Base-by-base conservation (phyloP, 352 stramenopile genomes). In the Peronospora belbahrii region DNA sequence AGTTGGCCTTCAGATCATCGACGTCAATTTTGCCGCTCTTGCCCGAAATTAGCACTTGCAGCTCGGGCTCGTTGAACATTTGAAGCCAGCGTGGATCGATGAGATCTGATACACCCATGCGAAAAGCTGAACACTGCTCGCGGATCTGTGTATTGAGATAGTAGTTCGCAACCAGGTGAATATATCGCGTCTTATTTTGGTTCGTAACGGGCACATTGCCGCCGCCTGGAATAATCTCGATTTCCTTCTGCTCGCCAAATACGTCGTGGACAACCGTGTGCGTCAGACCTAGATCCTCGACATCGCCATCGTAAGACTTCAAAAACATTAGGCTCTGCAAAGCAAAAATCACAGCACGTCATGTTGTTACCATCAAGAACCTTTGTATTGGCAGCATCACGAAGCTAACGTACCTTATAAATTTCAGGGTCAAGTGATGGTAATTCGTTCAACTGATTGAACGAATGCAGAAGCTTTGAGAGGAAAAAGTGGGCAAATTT, bases 401-500 rank as follows among this genome's bases (percentile, higher is more conserved):
- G 11, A 4, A 30, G 2, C 27, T n/a, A 14, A 20, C 48, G 8
- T 52, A 82, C 74, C 69, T 94, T 95, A 66, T 97, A 97, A 38
- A 98, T 86, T 56, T 97, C 85, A 1, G 62, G 59, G 56, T 98
- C 95, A 15, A 98, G 76, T 4, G 85, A 95, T 23, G 73, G 77
- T 8, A 98, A 63, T 41, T 98, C 94, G 34, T 95, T 84, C 8
- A 89, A 31, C 10, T 79, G 60, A 48, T 84, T 88, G 55, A 74
- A 74, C 11, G 60, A 70, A 30, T 81, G 67, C 11, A 98, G 64
- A 22, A 98, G 72, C 44, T 97, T 95, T 6, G 80, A 85, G 1
- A 98, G 70, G 58, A 98, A 98, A 50, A 98, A 97, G 48, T 95
- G 89, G 7, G 94, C 88, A 64, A 98, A 98, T 35, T 95, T 87